Evolutionary conservation across 805 yeast genomes (phyloP), one percentile per base, ranked within the genome.

Genomic region (Kockiozyma suomiensis): DNA sequence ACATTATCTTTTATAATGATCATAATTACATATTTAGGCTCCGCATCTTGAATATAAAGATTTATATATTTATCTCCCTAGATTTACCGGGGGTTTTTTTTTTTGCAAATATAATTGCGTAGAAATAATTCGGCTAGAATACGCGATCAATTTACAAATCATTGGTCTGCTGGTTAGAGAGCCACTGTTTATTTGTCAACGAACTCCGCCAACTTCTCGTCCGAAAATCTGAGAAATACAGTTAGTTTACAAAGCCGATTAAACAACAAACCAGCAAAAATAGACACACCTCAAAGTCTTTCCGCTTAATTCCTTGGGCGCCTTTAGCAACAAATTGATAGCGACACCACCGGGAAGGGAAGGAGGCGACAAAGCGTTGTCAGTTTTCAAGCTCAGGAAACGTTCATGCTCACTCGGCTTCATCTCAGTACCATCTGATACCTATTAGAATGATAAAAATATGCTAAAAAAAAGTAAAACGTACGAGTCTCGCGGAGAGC

Each of bases 271-370:
- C 78, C 77, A 70, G 17, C n/a, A 28, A 35, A 3, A 13, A 52
- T 8, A 28, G 13, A 25, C 66, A 30, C 82, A 88, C 59, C 97
- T 77, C 54, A 86, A 68, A 70, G 85, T 89, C 62, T 78, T 71
- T 0, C 97, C 98, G 59, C 84, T 85, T 40, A 90, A 69, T 0
- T 77, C 81, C 1, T 69, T 54, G 2, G 82, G 77, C 0, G 90
- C 91, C 26, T 74, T 73, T 13, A 84, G 61, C 0, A 87, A 92
- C 56, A 92, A 74, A 53, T 84, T 83, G 12, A 86, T 88, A 59
- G 83, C 86, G 1, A 89, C 79, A 0, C 78, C 72, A 0, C 88
- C 97, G 2, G 97, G 96, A 2, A 84, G 83, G 26, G 78, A 78
- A 0, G 96, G 91, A 4, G 82, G 80, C 35, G 90, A 75, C 52